Evolutionary conservation across 179 eudicot genomes (phyloP).

Genomic region (Beta corolliflora): DNA sequence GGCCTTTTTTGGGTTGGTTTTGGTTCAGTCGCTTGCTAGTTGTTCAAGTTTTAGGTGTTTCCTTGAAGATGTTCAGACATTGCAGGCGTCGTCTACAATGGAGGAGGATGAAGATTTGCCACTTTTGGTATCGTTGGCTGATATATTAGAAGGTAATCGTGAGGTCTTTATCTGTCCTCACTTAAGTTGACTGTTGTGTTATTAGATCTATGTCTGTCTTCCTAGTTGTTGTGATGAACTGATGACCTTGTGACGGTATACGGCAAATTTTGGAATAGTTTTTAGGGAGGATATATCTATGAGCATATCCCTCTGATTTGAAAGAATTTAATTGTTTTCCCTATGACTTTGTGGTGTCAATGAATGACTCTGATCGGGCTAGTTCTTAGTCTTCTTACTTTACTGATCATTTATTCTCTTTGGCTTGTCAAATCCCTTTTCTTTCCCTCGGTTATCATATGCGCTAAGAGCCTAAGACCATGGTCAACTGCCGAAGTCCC

Average conservation of each 20-base stretch:
- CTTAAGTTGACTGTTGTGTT: background rate
- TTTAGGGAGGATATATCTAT: background rate
- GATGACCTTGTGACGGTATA: background rate
- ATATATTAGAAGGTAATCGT: constrained; percentile 67
- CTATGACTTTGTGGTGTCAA: background rate
- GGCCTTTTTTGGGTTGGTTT: background rate
- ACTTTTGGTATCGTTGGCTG: constrained; percentile 59
- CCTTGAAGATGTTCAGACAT: constrained; percentile 45
- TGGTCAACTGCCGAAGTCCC: background rate
- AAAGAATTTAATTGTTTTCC: background rate
- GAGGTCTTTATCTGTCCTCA: background rate
- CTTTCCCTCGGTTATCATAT: background rate
- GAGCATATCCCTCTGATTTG: background rate
- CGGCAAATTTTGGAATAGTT: background rate
- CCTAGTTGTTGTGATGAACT: background rate
- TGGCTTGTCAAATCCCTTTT: background rate
- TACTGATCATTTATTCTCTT: background rate
- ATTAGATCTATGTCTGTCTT: background rate
- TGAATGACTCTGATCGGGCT: background rate
- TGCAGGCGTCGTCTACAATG: constrained; percentile 34
- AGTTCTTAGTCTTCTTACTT: background rate
- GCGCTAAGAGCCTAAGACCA: background rate
- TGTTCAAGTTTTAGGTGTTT: constrained; percentile 59
- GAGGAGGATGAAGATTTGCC: constrained; percentile 55
- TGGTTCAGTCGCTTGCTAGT: constrained; percentile 78